Evolutionary conservation across 2,329 filamentous ascomycete species (phyloP).

Genomic region (Apiospora malaysiana): DNA sequence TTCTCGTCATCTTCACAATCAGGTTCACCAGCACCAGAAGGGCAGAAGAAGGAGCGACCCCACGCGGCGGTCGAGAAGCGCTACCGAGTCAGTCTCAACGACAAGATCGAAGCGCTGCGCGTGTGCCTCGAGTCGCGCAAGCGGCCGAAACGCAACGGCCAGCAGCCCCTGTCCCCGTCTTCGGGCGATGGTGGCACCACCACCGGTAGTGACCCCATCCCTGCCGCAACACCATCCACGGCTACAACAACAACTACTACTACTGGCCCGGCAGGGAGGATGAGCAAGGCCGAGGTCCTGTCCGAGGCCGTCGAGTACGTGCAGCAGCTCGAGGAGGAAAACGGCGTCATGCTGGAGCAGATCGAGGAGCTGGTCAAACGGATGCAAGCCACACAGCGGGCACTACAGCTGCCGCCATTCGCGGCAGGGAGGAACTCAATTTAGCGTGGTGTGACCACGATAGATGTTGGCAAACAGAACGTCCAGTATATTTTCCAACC

Average conservation of each 20-base stretch:
- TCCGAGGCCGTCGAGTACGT: slow-evolving; percentile 8
- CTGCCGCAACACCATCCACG: background rate
- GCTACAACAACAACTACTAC: background rate
- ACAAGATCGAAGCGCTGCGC: slow-evolving; percentile 13
- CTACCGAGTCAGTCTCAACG: slow-evolving; percentile 9
- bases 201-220: background rate
- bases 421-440: background rate
- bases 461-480: too few relatives aligned
- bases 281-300: slow-evolving; percentile 15
- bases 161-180: background rate
- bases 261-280: background rate
- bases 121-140: background rate
- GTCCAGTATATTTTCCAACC: too few relatives aligned
- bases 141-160: background rate
- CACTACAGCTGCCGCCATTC: background rate
- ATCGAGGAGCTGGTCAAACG: background rate
- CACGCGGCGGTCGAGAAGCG: slow-evolving; percentile 16
- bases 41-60: background rate
- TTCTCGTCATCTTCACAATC: background rate
- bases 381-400: background rate
- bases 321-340: slow-evolving; percentile 13
- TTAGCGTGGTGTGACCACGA: too few relatives aligned
- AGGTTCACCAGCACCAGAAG: background rate
- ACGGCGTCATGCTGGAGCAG: background rate
- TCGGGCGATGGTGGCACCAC: background rate